Conservation (phyloP, 1,284 basidiomycete species). For the Fomitopsis betulina region DNA sequence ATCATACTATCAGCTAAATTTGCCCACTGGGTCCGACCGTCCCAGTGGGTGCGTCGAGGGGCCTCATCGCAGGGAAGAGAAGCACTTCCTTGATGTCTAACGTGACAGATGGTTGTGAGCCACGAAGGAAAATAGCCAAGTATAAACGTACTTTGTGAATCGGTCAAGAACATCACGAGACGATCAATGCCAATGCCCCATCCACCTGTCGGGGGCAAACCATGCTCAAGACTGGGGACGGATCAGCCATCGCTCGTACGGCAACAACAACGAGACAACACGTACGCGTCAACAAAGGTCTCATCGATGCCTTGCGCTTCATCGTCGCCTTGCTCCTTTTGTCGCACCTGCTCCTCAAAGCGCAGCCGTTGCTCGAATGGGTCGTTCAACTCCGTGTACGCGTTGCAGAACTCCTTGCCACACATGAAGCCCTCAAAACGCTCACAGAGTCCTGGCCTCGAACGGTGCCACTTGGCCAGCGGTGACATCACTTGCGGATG, state of each 20-base stretch:
- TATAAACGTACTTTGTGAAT: conserved; percentile 74
- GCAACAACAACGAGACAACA: conserved; percentile 15
- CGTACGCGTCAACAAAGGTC: conserved; percentile 88
- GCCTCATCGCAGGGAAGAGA: conserved; percentile 90
- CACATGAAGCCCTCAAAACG: conserved; percentile 99
- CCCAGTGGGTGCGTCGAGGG: conserved; percentile 44
- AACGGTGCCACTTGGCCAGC: conserved; percentile 94
- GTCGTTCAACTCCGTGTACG: conserved; percentile 98
- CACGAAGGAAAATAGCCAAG: conserved; percentile 13
- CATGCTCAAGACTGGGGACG: conserved; percentile 81
- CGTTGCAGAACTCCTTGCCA: conserved; percentile 97
- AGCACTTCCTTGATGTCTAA: conserved; percentile 88
- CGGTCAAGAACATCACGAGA: conserved; percentile 93
- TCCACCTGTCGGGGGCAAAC: conserved; percentile 94
- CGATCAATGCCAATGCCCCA: conserved; percentile 96
- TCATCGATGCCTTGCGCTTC: conserved; percentile 98
- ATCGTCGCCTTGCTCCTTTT: conserved; percentile 97
- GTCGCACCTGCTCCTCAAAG: conserved; percentile 92
- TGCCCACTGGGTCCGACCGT: conserved; percentile 29
- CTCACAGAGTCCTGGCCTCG: conserved; percentile 92
- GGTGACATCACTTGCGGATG: conserved; percentile 99
- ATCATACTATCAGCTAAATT: conserved; percentile 16
- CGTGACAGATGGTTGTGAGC: conserved; percentile 19
- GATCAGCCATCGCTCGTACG: background rate
- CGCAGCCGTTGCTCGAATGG: conserved; percentile 94